Evolutionary conservation across 2,329 filamentous ascomycete species (phyloP).

Genomic region (Penicillium hordei): DNA sequence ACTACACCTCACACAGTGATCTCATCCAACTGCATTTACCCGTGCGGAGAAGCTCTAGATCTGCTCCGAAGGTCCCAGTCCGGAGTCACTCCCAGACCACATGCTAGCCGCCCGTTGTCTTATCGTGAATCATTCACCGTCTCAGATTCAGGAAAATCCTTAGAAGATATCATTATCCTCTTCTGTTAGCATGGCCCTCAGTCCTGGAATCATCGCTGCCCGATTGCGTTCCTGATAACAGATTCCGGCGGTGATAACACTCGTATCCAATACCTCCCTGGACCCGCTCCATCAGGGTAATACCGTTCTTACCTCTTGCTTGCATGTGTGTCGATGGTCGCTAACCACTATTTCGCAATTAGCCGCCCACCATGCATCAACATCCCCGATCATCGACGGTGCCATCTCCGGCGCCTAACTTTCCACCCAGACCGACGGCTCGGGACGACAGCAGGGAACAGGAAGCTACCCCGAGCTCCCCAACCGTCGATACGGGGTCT

Average conservation of each 20-base stretch:
- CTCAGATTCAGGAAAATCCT: slow-evolving; percentile 1
- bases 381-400: slow-evolving; percentile 71
- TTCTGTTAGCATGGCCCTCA: slow-evolving; percentile 43
- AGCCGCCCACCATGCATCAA: slow-evolving; percentile 72
- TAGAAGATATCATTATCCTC: slow-evolving; percentile 6
- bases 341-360: slow-evolving; percentile 1
- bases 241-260: slow-evolving; percentile 23
- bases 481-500: slow-evolving; percentile 52
- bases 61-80: slow-evolving; percentile 29
- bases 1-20: slow-evolving; percentile 18
- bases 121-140: slow-evolving; percentile 18
- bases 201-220: slow-evolving; percentile 29
- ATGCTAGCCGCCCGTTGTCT: slow-evolving; percentile 11
- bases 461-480: slow-evolving; percentile 54
- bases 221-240: slow-evolving; percentile 38
- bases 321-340: background rate
- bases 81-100: slow-evolving; percentile 16
- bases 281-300: slow-evolving; percentile 18
- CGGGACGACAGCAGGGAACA: slow-evolving; percentile 75
- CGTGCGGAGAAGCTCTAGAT: slow-evolving; percentile 43
- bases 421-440: slow-evolving; percentile 68
- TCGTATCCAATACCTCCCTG: slow-evolving; percentile 10
- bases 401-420: slow-evolving; percentile 67
- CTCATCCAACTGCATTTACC: slow-evolving; percentile 19
- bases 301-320: background rate